Evolutionary conservation across 345 rosid species (phyloP).

Genomic region (Dipteronia sinensis): DNA sequence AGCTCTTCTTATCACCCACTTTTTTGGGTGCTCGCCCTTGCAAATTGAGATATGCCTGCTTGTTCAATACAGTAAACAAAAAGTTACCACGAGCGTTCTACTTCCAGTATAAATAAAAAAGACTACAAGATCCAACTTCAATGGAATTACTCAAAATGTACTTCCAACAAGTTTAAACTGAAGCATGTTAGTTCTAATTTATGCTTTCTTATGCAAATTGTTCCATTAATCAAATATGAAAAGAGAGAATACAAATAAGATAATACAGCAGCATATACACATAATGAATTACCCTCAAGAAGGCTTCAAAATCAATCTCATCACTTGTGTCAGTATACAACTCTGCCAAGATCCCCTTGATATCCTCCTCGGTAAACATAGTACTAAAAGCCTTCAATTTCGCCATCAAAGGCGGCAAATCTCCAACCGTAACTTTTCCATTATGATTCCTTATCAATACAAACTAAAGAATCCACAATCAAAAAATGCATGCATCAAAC

Average conservation of each 20-base stretch:
- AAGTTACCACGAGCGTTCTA: conserved; percentile 21
- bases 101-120: not conserved
- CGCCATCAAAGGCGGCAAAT: conserved; percentile 63
- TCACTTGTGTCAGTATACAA: conserved; percentile 37
- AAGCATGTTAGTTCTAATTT: not conserved
- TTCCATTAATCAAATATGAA: not conserved
- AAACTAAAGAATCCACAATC: conserved; percentile 45
- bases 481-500: not conserved
- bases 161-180: not conserved
- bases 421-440: conserved; percentile 57
- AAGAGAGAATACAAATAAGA: not conserved
- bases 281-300: conserved; percentile 62
- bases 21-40: conserved; percentile 65
- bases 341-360: conserved; percentile 48
- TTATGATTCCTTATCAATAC: conserved; percentile 54
- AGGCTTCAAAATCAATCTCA: conserved; percentile 75
- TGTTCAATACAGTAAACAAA: conserved; percentile 25
- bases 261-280: not conserved
- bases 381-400: conserved; percentile 64
- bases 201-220: not conserved
- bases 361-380: conserved; percentile 63
- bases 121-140: conserved; percentile 10
- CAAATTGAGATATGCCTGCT: conserved; percentile 65
- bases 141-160: not conserved
- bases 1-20: conserved; percentile 56